Evolutionary conservation across 441 rosid species (phyloP), one percentile per base, ranked within the genome.

Genomic region (Adansonia gregorii): DNA sequence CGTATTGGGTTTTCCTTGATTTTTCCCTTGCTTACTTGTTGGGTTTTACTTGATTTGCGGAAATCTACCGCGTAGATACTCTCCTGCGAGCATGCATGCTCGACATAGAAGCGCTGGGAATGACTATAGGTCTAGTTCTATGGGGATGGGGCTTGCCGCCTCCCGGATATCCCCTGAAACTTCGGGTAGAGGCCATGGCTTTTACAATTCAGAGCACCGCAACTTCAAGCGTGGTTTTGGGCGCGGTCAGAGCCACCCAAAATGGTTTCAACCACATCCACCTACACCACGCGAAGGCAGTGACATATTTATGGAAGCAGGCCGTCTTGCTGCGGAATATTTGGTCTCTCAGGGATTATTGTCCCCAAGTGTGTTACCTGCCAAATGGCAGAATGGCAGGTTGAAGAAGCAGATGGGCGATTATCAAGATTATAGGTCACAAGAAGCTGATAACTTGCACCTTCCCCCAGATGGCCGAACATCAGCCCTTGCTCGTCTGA

Each of bases 241-340:
- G 64, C 96, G 97, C 24, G 93, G 93, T 45, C 92, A 88, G 75
- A 88, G 91, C 79, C 95, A 88, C 54, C 81, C 87, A 1, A 94
- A 88, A 72, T 75, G 92, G 31, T 90, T 84, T 80, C 97, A 85
- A 52, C 87, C 87, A 55, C 88, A 93, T 46, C 88, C 88, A 22
- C 81, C 89, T 0, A 83, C 84, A 3, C 91, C 87, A 11, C 91
- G 86, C 7, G 87, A 86, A 82, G 83, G 85, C 3, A 84, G 84
- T 8, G 91, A 88, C 67, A 77, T 94, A 66, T 86, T 94, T 82
- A 85, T 94, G 92, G 94, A 94, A 85, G 99, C 98, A 6, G 99
- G 99, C 55, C 91, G 94, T 76, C 92, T 96, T 76, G 99, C 98
- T 0, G 90, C 93, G 1, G 98, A 96, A 84, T 94, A 94, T 80